A percentile compares a stretch with the other conserved stretches of the same genome.
Conservation (phyloP, 2,329 filamentous ascomycete species). For the Plenodomus biglobosus region DNA sequence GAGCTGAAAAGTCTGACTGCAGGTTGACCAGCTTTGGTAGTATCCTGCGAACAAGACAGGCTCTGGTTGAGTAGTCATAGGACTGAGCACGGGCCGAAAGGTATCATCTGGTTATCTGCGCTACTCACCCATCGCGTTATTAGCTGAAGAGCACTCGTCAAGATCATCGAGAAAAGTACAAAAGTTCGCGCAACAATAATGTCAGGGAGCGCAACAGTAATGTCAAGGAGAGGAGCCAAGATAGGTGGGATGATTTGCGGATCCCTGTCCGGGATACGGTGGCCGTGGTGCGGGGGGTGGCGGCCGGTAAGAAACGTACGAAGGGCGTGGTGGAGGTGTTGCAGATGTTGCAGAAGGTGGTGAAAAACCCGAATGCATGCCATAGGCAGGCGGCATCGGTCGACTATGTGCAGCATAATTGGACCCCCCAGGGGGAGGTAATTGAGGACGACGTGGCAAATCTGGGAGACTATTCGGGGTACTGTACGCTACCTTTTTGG, state of each 20-base stretch:
- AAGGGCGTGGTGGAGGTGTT: slow-evolving; percentile 16
- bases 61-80: background rate
- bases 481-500: slow-evolving; percentile 47
- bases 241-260: slow-evolving; percentile 29
- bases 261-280: slow-evolving; percentile 28
- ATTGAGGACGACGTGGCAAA: slow-evolving; percentile 31
- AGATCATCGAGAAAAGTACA: slow-evolving; percentile 16
- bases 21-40: slow-evolving; percentile 1
- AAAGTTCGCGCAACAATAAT: slow-evolving; percentile 9
- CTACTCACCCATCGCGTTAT: slow-evolving; percentile 22
- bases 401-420: slow-evolving; percentile 20
- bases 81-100: background rate
- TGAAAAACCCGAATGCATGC: slow-evolving; percentile 19
- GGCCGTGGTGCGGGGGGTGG: slow-evolving; percentile 25
- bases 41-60: slow-evolving; percentile 1
- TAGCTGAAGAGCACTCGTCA: slow-evolving; percentile 21
- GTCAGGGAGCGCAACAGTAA: slow-evolving; percentile 27
- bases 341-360: slow-evolving; percentile 19
- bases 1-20: slow-evolving; percentile 5
- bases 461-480: slow-evolving; percentile 43
- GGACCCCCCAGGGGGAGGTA: slow-evolving; percentile 21
- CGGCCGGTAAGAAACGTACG: slow-evolving; percentile 24
- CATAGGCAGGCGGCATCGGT: slow-evolving; percentile 14
- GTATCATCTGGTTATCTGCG: slow-evolving; percentile 7
- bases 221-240: slow-evolving; percentile 33